phyloP scores from a whole-genome alignment of 177 flowering plant species.

The Tripterygium wilfordii region DNA sequence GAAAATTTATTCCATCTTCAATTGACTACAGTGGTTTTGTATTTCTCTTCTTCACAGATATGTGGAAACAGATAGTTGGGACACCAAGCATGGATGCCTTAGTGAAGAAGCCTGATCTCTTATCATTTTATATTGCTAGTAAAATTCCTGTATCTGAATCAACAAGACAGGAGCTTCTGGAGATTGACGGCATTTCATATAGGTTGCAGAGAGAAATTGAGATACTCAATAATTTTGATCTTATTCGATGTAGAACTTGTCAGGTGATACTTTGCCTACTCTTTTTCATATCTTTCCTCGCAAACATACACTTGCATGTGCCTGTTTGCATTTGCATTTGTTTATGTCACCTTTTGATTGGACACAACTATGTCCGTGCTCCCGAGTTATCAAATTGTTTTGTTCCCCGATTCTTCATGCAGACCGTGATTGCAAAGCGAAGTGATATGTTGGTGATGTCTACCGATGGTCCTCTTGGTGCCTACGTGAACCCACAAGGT shows the following conservation, averaged over 20 bases:
- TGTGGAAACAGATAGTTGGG: constrained; percentile 83
- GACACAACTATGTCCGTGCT: no score
- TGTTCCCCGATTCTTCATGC: no score
- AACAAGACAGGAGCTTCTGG: constrained; percentile 81
- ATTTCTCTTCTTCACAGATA: constrained; percentile 40
- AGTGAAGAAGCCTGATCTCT: constrained; percentile 67
- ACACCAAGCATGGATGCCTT: constrained; percentile 63
- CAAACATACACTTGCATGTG: background rate
- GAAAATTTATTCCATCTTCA: no score
- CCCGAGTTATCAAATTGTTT: no score
- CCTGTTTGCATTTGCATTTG: no score
- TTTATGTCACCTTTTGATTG: no score
- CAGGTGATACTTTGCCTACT: constrained; percentile 34
- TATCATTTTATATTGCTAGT: constrained; percentile 84
- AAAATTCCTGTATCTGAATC: constrained; percentile 89
- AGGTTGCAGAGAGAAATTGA: constrained; percentile 85
- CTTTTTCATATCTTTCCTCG: background rate
- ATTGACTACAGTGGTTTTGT: background rate
- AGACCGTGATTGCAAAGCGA: constrained; percentile 76
- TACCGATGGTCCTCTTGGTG: constrained; percentile 91
- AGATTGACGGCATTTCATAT: constrained; percentile 81
- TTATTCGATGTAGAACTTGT: constrained; percentile 73
- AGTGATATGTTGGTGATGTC: constrained; percentile 93
- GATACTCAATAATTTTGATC: constrained; percentile 71
- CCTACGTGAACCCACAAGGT: constrained; percentile 79